A percentile compares a stretch with the other conserved stretches of the same genome.
Evolutionary conservation across 208 protist genomes (phyloP).

Genomic region (Trypanosoma melophagium): DNA sequence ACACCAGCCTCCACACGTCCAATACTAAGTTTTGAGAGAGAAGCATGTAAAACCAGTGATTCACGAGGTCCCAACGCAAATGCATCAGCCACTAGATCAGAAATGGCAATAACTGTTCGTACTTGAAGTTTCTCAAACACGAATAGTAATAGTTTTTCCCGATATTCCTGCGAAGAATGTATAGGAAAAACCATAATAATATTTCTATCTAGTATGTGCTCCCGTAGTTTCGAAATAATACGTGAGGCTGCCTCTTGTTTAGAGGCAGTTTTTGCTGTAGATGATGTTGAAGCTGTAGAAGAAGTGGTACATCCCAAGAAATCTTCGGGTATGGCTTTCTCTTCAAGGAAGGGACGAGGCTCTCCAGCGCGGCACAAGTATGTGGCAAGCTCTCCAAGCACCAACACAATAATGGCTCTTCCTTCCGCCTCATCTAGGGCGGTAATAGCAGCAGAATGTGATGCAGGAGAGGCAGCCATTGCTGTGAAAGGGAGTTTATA

Average conservation of each 20-base stretch:
- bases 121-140: conserved; percentile 35
- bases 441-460: background rate
- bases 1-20: conserved; percentile 33
- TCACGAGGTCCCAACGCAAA: conserved; percentile 41
- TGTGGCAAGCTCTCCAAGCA: conserved; percentile 16
- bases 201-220: conserved; percentile 29
- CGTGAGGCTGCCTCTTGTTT: conserved; percentile 3
- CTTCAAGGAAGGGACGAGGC: conserved; percentile 18
- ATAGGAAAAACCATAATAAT: conserved; percentile 49
- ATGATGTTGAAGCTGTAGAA: background rate
- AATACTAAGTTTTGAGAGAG: conserved; percentile 28
- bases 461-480: background rate
- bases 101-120: conserved; percentile 44
- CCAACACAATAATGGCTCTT: conserved; percentile 12
- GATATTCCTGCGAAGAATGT: conserved; percentile 26
- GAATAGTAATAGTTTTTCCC: conserved; percentile 33
- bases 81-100: conserved; percentile 53
- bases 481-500: background rate
- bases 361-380: conserved; percentile 30
- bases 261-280: background rate
- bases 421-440: conserved; percentile 11
- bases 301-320: conserved; percentile 1
- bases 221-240: conserved; percentile 29
- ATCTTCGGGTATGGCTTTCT: conserved; percentile 34
- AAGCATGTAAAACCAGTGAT: conserved; percentile 40